A percentile compares a stretch with the other conserved stretches of the same genome.
These are phyloP conservation scores for Botryosphaeria dothidea DNA, from an alignment of 2,329 filamentous ascomycete genomes.

Conservation along the genomic window DNA sequence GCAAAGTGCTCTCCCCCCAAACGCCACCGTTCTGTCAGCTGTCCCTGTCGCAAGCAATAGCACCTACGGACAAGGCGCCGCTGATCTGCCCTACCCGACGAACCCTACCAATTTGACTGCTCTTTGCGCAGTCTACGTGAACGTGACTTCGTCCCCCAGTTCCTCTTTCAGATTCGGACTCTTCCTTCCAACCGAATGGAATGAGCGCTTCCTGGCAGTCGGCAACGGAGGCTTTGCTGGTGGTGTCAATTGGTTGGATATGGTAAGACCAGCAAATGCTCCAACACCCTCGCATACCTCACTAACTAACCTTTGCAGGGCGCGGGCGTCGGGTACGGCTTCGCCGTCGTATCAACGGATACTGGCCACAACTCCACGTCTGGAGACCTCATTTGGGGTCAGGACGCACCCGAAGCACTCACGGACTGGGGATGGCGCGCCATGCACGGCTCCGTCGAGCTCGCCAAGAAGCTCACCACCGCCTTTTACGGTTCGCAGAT, in stretches of 20 bases:
- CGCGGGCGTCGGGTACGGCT: conserved; percentile 39
- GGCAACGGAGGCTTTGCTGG: conserved; percentile 51
- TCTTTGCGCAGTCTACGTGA: conserved; percentile 40
- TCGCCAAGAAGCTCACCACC: conserved; percentile 50
- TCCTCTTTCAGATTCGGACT: conserved; percentile 42
- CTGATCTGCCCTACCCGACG: conserved; percentile 42
- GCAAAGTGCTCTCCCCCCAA: conserved; percentile 33
- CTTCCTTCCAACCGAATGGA: conserved; percentile 42
- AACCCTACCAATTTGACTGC: conserved; percentile 40
- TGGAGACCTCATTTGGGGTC: conserved; percentile 39
- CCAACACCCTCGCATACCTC: neutral
- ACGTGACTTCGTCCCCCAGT: conserved; percentile 36
- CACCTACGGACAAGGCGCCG: conserved; percentile 40
- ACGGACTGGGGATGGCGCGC: conserved; percentile 38
- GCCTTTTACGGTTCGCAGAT: conserved; percentile 48
- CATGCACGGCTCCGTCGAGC: conserved; percentile 50
- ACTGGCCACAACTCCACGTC: conserved; percentile 46
- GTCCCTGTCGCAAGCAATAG: conserved; percentile 32
- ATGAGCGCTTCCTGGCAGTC: conserved; percentile 38
- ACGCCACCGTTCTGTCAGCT: conserved; percentile 40
- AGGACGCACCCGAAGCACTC: conserved; percentile 36
- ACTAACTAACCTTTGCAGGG: conserved; percentile 23
- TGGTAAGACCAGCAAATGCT: conserved; percentile 30
- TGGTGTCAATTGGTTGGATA: conserved; percentile 52
- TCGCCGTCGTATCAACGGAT: conserved; percentile 47